Percentiles rank a stretch among this genome's conserved stretches.
Conservation (phyloP, 306 rosid species). For the Quercus robur region DNA sequence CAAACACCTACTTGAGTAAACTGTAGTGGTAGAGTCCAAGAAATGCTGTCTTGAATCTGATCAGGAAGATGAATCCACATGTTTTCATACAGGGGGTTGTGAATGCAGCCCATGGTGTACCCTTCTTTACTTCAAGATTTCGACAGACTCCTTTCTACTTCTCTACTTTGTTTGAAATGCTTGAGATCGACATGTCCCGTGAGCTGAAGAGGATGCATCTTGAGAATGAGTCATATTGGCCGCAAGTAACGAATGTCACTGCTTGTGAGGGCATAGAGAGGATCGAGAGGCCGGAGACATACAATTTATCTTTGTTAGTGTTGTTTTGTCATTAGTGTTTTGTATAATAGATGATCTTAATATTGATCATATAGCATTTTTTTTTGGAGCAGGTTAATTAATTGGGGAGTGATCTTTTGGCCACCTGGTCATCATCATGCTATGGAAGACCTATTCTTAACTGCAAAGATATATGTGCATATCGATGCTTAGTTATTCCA, state of each 20-base stretch:
- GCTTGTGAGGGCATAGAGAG: constrained; percentile 41
- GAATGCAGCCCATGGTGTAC: constrained; percentile 31
- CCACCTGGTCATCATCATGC: neutral
- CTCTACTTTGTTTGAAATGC: constrained; percentile 38
- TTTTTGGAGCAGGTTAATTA: neutral
- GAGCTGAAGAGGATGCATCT: constrained; percentile 33
- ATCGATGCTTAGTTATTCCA: too few relatives aligned
- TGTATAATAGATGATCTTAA: too few relatives aligned
- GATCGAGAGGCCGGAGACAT: constrained; percentile 38
- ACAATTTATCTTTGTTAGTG: neutral
- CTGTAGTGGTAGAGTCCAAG: constrained; percentile 33
- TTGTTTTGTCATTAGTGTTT: neutral
- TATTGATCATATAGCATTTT: too few relatives aligned
- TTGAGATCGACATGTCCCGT: constrained; percentile 18
- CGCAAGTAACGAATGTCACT: constrained; percentile 32
- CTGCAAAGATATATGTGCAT: too few relatives aligned
- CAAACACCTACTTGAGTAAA: constrained; percentile 32
- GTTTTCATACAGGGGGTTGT: constrained; percentile 22
- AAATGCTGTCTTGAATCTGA: constrained; percentile 25
- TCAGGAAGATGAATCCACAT: constrained; percentile 34
- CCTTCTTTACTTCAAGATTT: constrained; percentile 29
- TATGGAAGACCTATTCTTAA: neutral
- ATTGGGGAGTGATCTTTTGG: neutral
- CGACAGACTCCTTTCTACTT: constrained; percentile 37
- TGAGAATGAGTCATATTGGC: constrained; percentile 28